Conservation (phyloP, 768 basidiomycete genomes). For the Boletellus ananas region DNA sequence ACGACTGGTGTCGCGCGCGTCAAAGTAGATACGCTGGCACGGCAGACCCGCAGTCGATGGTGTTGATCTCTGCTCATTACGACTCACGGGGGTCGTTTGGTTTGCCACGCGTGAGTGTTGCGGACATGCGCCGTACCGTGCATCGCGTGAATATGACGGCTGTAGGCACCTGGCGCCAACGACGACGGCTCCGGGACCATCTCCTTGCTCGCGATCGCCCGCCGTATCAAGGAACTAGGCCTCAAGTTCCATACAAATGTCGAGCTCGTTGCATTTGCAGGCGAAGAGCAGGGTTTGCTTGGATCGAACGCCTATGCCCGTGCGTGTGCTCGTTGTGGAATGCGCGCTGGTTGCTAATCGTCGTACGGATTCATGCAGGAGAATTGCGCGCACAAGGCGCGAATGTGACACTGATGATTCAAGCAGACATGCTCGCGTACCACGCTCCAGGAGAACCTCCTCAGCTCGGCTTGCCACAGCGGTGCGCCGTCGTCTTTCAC, state of each 20-base stretch:
- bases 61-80: constrained; percentile 84
- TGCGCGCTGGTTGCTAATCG: not conserved
- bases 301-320: constrained; percentile 80
- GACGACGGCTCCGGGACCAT: constrained; percentile 65
- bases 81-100: constrained; percentile 91
- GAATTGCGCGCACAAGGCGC: constrained; percentile 54
- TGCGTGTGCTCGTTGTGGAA: constrained; percentile 34
- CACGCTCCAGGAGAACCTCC: constrained; percentile 72
- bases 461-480: constrained; percentile 77
- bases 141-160: not conserved
- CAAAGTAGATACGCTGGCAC: constrained; percentile 54
- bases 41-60: constrained; percentile 47
- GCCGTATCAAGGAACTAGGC: constrained; percentile 60
- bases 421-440: constrained; percentile 92
- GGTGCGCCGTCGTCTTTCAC: constrained; percentile 39
- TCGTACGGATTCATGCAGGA: constrained; percentile 34
- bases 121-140: not conserved
- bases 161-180: constrained; percentile 47
- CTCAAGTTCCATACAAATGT: constrained; percentile 74
- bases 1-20: not conserved
- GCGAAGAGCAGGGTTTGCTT: constrained; percentile 86
- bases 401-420: constrained; percentile 79
- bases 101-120: constrained; percentile 42
- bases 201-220: constrained; percentile 77
- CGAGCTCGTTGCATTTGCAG: constrained; percentile 79